A percentile compares a stretch with the other conserved stretches of the same genome.
Evolutionary conservation across 2,329 filamentous ascomycete species (phyloP).

Genomic region (Orbilia quercus): DNA sequence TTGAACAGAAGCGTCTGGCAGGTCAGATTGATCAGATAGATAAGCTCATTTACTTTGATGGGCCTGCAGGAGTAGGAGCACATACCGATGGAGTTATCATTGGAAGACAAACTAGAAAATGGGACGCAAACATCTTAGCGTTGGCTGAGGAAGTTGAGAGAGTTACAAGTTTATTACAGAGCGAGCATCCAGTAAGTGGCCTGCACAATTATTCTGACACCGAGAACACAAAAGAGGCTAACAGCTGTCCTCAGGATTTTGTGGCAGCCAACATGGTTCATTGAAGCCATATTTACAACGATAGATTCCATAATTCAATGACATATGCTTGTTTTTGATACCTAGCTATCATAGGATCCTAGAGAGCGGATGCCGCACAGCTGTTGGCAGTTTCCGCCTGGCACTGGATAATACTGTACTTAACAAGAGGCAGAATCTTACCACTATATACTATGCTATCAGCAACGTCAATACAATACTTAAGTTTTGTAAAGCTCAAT

Average conservation of each 20-base stretch:
- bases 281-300: background rate
- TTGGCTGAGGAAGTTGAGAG: conserved; percentile 90
- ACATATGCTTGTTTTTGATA: no score
- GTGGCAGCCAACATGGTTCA: conserved; percentile 68
- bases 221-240: conserved; percentile 12
- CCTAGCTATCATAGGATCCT: no score
- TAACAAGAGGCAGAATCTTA: no score
- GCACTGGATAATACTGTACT: no score
- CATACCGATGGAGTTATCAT: conserved; percentile 73
- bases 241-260: conserved; percentile 66
- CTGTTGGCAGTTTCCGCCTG: no score
- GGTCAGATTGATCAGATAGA: conserved; percentile 96
- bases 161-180: conserved; percentile 82
- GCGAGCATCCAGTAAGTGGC: conserved; percentile 76
- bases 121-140: conserved; percentile 88
- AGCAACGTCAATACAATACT: no score
- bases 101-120: conserved; percentile 79
- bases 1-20: conserved; percentile 88
- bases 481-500: no score
- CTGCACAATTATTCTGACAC: background rate
- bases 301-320: no score
- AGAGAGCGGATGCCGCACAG: no score
- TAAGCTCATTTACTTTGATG: conserved; percentile 85
- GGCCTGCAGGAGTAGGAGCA: conserved; percentile 75
- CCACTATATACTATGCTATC: no score